Conservation (phyloP, 768 basidiomycete genomes). For the Termitomyces heimii region DNA sequence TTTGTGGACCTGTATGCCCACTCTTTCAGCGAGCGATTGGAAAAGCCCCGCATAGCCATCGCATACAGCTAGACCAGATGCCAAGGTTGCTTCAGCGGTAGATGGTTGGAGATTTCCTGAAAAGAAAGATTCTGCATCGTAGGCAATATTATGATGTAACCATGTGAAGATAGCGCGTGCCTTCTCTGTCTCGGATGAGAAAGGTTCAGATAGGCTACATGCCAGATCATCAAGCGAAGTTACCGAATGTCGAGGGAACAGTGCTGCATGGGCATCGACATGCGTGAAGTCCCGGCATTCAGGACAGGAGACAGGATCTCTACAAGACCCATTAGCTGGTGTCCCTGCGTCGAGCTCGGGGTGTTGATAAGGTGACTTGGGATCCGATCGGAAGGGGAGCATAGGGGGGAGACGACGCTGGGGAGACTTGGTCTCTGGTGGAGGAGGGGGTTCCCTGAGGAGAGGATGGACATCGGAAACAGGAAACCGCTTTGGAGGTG, state of each 20-base stretch:
- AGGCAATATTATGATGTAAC: constrained; percentile 41
- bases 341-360: constrained; percentile 1
- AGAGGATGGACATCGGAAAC: background rate
- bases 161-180: constrained; percentile 41
- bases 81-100: constrained; percentile 32
- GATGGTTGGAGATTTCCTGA: constrained; percentile 31
- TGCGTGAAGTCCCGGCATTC: constrained; percentile 37
- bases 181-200: constrained; percentile 35
- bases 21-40: constrained; percentile 28
- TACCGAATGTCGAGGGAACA: constrained; percentile 35
- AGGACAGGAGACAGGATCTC: constrained; percentile 23
- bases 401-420: constrained; percentile 24
- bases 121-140: constrained; percentile 37
- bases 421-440: constrained; percentile 7
- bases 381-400: constrained; percentile 22
- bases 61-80: constrained; percentile 41
- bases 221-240: constrained; percentile 33
- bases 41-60: constrained; percentile 45
- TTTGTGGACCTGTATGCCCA: constrained; percentile 33
- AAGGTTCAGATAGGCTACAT: constrained; percentile 33
- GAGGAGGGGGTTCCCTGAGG: constrained; percentile 1
- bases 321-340: constrained; percentile 5
- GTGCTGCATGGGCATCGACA: constrained; percentile 37
- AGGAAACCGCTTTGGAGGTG: constrained; percentile 15
- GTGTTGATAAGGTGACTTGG: constrained; percentile 13